Evolutionary conservation across 176 grass and related monocot genomes (phyloP).

Genomic region (Triticum dicoccoides): DNA sequence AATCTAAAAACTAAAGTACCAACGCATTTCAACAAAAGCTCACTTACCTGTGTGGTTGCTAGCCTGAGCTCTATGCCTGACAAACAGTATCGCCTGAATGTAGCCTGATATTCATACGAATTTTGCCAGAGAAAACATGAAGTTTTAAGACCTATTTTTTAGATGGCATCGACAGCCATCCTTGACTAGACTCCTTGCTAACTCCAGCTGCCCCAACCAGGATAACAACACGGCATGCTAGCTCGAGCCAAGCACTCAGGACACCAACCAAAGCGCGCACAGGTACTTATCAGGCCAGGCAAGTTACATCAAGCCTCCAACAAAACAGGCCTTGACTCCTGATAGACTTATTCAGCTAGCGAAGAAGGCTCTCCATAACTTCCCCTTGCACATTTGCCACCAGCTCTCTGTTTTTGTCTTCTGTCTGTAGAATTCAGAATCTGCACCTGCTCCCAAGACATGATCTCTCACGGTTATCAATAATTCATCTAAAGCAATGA

Average conservation of each 20-base stretch:
- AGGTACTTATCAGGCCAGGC: background rate
- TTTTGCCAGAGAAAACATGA: background rate
- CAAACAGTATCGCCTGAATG: background rate
- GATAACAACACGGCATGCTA: background rate
- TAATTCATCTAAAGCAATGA: background rate
- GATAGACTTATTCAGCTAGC: background rate
- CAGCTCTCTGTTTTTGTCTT: background rate
- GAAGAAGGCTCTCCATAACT: background rate
- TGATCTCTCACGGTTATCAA: background rate
- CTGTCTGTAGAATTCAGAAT: background rate
- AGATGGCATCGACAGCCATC: background rate
- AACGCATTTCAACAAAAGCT: background rate
- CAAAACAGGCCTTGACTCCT: background rate
- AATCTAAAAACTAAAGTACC: background rate
- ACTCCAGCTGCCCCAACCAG: too few species aligned
- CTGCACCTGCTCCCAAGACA: too few species aligned
- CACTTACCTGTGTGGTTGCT: background rate
- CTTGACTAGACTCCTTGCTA: too few species aligned
- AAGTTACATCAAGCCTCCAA: background rate
- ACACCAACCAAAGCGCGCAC: background rate
- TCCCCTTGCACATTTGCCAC: background rate
- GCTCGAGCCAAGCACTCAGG: background rate
- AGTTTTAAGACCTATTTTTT: background rate
- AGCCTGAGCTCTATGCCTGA: background rate
- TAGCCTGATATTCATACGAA: background rate